These are phyloP conservation scores for Brettanomyces anomalus DNA, from an alignment of 805 yeast species.

Conservation along the genomic window DNA sequence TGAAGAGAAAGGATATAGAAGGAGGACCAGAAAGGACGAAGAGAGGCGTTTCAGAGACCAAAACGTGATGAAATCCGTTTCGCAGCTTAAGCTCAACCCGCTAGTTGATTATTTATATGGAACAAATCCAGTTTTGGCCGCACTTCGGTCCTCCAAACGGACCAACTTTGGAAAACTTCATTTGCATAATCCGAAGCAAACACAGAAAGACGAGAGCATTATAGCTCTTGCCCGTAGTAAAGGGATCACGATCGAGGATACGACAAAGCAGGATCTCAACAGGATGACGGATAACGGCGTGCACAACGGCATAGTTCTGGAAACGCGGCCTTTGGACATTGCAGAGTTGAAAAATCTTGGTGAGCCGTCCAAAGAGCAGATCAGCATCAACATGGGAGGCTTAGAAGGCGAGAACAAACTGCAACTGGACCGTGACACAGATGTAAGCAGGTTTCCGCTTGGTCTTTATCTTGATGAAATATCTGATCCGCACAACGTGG, in stretches of 20 bases:
- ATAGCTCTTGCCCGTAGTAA: conserved; percentile 35
- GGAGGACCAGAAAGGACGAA: conserved; percentile 4
- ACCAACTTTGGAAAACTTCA: conserved; percentile 41
- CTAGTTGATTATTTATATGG: conserved; percentile 68
- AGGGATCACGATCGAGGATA: conserved; percentile 26
- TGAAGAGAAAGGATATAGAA: conserved; percentile 8
- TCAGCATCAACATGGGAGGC: conserved; percentile 1
- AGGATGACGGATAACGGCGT: conserved; percentile 56
- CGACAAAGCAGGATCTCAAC: conserved; percentile 46
- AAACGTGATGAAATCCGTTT: conserved; percentile 9
- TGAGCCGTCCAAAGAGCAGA: conserved; percentile 1
- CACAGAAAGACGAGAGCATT: conserved; percentile 31
- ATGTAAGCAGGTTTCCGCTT: conserved; percentile 39
- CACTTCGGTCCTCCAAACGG: conserved; percentile 49
- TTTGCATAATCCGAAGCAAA: conserved; percentile 29
- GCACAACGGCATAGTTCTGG: conserved; percentile 74
- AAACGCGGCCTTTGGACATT: conserved; percentile 44
- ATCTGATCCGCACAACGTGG: conserved; percentile 81
- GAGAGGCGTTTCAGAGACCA: conserved; percentile 2
- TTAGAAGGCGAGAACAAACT: background rate
- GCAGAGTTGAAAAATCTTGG: conserved; percentile 15
- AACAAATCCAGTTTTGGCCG: conserved; percentile 65
- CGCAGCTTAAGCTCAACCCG: conserved; percentile 28
- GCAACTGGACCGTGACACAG: conserved; percentile 2
- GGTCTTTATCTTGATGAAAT: conserved; percentile 73